phyloP scores from a whole-genome alignment of 139 green algal genomes.

The Micractinium sp. region DNA sequence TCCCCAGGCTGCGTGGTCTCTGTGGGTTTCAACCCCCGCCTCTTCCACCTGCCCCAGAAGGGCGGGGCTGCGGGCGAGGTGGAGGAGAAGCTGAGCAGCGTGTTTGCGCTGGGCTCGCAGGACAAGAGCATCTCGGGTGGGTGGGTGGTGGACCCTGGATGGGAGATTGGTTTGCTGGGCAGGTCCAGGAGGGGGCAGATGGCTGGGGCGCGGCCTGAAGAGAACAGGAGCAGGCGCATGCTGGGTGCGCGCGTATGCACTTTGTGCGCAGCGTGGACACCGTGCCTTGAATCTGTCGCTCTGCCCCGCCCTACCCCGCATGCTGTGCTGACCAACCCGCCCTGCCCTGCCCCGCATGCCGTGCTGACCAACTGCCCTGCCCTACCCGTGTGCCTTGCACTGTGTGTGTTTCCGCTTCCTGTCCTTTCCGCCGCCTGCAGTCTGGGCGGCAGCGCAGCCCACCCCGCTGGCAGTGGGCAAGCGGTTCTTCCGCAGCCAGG shows the following conservation, averaged over 20 bases:
- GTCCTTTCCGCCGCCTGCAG: neutral
- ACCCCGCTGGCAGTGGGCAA: conserved; percentile 37
- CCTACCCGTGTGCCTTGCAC: neutral
- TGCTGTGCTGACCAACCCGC: neutral
- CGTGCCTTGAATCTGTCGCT: neutral
- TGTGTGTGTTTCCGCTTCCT: neutral
- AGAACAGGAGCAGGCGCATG: too few species aligned
- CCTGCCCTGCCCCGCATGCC: too few species aligned
- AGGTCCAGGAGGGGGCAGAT: too few species aligned
- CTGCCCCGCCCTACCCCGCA: neutral
- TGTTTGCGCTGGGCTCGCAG: conserved; percentile 74
- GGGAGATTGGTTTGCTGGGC: neutral
- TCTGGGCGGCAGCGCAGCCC: conserved; percentile 34
- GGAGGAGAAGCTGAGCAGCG: conserved; percentile 25
- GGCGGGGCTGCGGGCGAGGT: conserved; percentile 20
- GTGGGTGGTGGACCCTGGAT: neutral
- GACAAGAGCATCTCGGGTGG: conserved; percentile 48
- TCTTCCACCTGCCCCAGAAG: conserved; percentile 65
- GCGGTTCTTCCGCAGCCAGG: conserved; percentile 53
- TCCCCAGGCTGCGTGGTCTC: conserved; percentile 75
- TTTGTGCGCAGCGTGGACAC: neutral
- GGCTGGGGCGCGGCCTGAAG: too few species aligned
- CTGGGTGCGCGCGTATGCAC: too few species aligned
- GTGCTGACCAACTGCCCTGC: neutral
- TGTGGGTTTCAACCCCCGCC: conserved; percentile 69